These are phyloP conservation scores for Metarhizium album DNA, from an alignment of 2,329 filamentous ascomycete species.

Conservation along the genomic window DNA sequence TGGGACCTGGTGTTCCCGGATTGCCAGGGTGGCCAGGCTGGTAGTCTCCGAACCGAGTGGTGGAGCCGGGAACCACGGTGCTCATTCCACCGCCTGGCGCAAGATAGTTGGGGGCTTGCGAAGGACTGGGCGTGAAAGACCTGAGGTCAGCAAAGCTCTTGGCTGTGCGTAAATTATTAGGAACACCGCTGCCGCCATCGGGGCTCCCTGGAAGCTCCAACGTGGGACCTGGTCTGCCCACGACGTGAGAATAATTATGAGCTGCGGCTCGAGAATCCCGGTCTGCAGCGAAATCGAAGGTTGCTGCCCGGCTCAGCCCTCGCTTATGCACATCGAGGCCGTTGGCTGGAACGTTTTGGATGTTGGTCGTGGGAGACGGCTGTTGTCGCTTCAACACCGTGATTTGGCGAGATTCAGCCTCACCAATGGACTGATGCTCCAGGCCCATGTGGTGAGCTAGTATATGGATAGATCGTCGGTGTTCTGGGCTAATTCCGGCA, in stretches of 20 bases:
- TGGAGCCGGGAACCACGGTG: constrained; percentile 33
- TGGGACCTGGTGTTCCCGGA: constrained; percentile 27
- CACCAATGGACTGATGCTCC: constrained; percentile 81
- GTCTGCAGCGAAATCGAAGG: constrained; percentile 85
- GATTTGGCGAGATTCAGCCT: constrained; percentile 78
- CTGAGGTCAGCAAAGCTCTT: constrained; percentile 96
- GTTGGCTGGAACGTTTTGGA: constrained; percentile 51
- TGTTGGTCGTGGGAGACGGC: constrained; percentile 37
- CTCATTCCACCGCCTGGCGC: constrained; percentile 36
- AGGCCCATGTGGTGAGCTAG: constrained; percentile 92
- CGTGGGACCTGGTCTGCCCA: constrained; percentile 76
- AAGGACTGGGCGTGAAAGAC: constrained; percentile 90
- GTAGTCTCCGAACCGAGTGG: constrained; percentile 36
- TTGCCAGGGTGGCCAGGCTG: constrained; percentile 24
- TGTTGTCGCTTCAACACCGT: constrained; percentile 68
- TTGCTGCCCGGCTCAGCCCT: constrained; percentile 85
- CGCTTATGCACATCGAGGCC: constrained; percentile 69
- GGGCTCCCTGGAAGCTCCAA: constrained; percentile 79
- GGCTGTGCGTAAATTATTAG: constrained; percentile 77
- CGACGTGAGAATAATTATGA: constrained; percentile 58
- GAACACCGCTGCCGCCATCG: constrained; percentile 44
- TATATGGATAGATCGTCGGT: constrained; percentile 85
- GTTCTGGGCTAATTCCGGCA: constrained; percentile 64
- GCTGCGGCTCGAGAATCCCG: constrained; percentile 55
- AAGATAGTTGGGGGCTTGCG: constrained; percentile 68